Conservation (phyloP, 306 rosid species). For the Canavalia gladiata region DNA sequence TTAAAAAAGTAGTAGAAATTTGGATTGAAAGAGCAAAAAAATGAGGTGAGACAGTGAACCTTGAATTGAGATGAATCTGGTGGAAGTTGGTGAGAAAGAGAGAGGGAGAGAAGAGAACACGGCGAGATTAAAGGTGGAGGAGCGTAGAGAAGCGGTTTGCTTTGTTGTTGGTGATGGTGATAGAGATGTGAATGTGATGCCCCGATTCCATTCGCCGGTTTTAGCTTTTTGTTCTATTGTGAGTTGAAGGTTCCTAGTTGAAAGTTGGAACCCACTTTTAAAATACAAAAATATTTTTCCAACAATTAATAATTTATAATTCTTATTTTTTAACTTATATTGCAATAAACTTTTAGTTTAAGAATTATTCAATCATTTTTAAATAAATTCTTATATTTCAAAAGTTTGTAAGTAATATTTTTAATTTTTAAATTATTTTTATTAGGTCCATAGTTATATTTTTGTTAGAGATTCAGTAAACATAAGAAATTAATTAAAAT, state of each 20-base stretch:
- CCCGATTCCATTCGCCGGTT: slow-evolving; percentile 35
- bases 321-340: too few species aligned
- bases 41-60: slow-evolving; percentile 25
- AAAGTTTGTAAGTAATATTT: too few species aligned
- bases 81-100: slow-evolving; percentile 30
- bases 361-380: too few species aligned
- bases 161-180: slow-evolving; percentile 29
- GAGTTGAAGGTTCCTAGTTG: slow-evolving; percentile 43
- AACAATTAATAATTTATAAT: too few species aligned
- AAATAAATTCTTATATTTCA: too few species aligned
- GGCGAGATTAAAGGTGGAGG: slow-evolving; percentile 52
- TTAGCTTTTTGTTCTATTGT: slow-evolving; percentile 7
- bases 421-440: too few species aligned
- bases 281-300: neutral
- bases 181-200: slow-evolving; percentile 37
- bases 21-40: slow-evolving; percentile 18
- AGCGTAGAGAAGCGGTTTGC: slow-evolving; percentile 46
- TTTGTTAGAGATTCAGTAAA: too few species aligned
- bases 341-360: too few species aligned
- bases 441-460: too few species aligned
- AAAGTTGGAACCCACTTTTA: slow-evolving; percentile 40
- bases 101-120: slow-evolving; percentile 29
- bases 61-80: slow-evolving; percentile 55
- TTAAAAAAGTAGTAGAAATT: neutral
- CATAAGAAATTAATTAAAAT: too few species aligned